Conservation (phyloP, 164 flowering plant genomes). For the Amborella trichopoda region DNA sequence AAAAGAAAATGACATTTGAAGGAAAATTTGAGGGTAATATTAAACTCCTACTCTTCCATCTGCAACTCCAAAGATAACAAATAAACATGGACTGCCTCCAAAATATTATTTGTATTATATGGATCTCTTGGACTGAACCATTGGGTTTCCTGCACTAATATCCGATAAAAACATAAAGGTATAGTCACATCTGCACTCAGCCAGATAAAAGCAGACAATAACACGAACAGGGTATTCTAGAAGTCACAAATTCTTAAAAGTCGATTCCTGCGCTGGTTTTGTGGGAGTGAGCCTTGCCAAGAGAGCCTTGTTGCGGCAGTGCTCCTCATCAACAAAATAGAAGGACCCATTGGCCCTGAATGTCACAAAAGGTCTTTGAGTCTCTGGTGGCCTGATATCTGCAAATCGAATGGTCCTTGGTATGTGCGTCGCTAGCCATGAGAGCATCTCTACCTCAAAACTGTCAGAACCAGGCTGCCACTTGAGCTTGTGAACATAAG, state of each 20-base stretch:
- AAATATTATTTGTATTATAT: no score
- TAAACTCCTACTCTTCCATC: no score
- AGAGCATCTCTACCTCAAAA: constrained; percentile 85
- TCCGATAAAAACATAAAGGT: no score
- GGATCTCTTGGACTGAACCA: no score
- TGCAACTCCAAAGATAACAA: no score
- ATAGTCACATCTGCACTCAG: no score
- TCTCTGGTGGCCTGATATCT: constrained; percentile 60
- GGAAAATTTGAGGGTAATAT: no score
- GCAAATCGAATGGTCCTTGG: constrained; percentile 69
- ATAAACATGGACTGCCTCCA: no score
- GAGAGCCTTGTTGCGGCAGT: constrained; percentile 85
- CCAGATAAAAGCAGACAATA: no score
- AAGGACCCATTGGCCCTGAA: constrained; percentile 68
- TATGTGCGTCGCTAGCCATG: constrained; percentile 65
- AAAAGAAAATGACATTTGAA: no score
- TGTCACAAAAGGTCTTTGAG: constrained; percentile 72
- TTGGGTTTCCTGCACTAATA: no score
- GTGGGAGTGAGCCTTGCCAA: constrained; percentile 75
- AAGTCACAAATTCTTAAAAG: constrained; percentile 79
- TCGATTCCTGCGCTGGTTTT: constrained; percentile 42
- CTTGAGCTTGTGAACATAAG: constrained; percentile 79
- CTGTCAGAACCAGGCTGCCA: constrained; percentile 91
- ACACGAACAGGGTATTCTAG: no score
- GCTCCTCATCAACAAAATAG: constrained; percentile 70